Evolutionary conservation across 768 basidiomycete species (phyloP).

Genomic region (Phanerochaete carnosa): DNA sequence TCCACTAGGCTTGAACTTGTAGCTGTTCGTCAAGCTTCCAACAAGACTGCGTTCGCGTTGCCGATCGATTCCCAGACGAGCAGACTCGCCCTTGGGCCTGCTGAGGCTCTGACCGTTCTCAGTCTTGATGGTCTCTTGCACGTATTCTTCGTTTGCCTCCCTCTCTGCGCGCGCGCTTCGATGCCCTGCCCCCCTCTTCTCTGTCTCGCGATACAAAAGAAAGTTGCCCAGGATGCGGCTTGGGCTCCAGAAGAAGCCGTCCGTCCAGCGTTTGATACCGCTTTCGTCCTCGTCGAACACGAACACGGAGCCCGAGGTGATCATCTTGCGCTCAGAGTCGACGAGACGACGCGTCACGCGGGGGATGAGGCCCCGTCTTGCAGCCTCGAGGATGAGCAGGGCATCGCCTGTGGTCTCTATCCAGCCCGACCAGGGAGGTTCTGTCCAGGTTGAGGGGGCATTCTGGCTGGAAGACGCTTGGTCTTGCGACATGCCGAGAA

Average conservation of each 20-base stretch:
- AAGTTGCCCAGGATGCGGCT: conserved; percentile 93
- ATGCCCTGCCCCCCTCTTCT: conserved; percentile 72
- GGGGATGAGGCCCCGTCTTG: conserved; percentile 84
- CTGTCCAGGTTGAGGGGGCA: conserved; percentile 57
- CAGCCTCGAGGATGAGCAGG: conserved; percentile 94
- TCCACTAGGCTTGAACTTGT: conserved; percentile 90
- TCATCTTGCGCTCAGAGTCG: conserved; percentile 90
- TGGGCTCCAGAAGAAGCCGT: conserved; percentile 96
- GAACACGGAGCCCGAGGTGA: conserved; percentile 90
- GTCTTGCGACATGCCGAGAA: conserved; percentile 25
- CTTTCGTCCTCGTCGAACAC: conserved; percentile 98
- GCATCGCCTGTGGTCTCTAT: conserved; percentile 95
- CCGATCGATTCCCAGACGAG: conserved; percentile 53
- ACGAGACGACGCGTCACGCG: conserved; percentile 89
- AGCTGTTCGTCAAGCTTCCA: conserved; percentile 88
- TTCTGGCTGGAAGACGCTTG: conserved; percentile 26
- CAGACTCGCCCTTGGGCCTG: conserved; percentile 56
- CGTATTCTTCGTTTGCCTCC: conserved; percentile 29
- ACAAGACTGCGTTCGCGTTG: conserved; percentile 79
- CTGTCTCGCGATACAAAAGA: conserved; percentile 91
- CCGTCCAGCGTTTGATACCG: conserved; percentile 97
- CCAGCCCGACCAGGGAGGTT: conserved; percentile 92
- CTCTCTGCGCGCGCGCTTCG: conserved; percentile 46
- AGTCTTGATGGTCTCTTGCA: conserved; percentile 19
- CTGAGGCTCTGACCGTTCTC: conserved; percentile 47